Conservation (phyloP, 345 rosid genomes). For the Cardamine chenopodiifolia region DNA sequence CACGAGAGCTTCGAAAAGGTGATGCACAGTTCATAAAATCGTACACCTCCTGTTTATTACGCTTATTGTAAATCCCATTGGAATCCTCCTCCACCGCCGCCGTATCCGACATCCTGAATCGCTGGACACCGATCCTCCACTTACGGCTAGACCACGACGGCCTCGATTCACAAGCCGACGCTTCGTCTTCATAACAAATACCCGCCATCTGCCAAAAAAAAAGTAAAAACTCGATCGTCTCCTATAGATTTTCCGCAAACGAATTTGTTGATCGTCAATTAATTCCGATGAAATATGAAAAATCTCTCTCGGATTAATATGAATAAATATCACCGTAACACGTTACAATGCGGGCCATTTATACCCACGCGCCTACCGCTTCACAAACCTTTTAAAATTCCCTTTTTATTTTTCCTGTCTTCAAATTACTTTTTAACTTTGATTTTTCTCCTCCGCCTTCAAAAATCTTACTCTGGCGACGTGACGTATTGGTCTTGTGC, state of each 20-base stretch:
- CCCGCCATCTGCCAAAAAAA: slow-evolving; percentile 49
- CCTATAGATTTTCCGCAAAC: not conserved
- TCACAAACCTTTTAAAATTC: slow-evolving; percentile 31
- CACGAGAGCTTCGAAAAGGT: slow-evolving; percentile 38
- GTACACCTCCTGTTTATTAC: slow-evolving; percentile 46
- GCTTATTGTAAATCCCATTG: slow-evolving; percentile 43
- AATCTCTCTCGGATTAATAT: not conserved
- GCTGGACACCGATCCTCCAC: slow-evolving; percentile 65
- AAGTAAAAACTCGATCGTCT: not conserved
- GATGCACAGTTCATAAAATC: slow-evolving; percentile 25
- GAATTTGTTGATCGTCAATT: slow-evolving; percentile 11
- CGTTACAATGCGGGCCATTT: slow-evolving; percentile 33
- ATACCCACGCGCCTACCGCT: slow-evolving; percentile 45
- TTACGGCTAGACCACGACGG: slow-evolving; percentile 59
- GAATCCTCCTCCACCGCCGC: slow-evolving; percentile 19
- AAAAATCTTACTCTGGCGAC: slow-evolving; percentile 29
- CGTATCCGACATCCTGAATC: slow-evolving; percentile 43
- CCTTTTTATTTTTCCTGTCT: not conserved
- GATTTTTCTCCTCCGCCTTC: slow-evolving; percentile 19
- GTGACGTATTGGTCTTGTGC: slow-evolving; percentile 44
- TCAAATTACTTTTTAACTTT: slow-evolving; percentile 32
- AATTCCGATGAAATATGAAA: not conserved
- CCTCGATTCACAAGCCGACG: slow-evolving; percentile 41
- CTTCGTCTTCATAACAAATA: slow-evolving; percentile 55
- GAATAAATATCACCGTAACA: slow-evolving; percentile 34